Evolutionary conservation across 108 stramenopile species (phyloP).

Genomic region (Fragilariopsis cylindrus): DNA sequence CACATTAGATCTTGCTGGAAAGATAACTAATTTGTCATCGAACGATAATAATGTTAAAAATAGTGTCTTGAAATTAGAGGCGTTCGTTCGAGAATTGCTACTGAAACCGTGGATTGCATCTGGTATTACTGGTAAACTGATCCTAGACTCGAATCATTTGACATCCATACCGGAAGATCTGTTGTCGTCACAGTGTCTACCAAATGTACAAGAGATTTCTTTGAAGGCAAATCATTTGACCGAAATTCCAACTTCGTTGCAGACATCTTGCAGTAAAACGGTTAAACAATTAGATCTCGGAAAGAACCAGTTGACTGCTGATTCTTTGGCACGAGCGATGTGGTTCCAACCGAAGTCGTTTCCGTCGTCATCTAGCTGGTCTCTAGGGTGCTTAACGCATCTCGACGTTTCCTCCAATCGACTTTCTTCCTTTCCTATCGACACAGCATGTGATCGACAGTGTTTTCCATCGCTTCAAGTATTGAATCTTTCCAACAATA

Average conservation of each 20-base stretch:
- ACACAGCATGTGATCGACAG: not conserved
- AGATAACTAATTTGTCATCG: not conserved
- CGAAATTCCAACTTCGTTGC: constrained; percentile 13
- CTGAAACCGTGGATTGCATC: not conserved
- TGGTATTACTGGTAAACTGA: constrained; percentile 11
- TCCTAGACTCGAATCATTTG: constrained; percentile 17
- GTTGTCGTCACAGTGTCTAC: constrained; percentile 14
- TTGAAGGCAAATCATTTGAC: constrained; percentile 11
- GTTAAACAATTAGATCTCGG: constrained; percentile 10
- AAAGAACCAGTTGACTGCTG: constrained; percentile 19
- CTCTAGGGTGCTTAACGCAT: constrained; percentile 3
- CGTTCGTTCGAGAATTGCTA: not conserved
- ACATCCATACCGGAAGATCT: constrained; percentile 21
- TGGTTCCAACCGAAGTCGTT: not conserved
- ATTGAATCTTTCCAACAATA: constrained; percentile 26
- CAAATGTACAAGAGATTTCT: constrained; percentile 17
- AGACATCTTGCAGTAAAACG: not conserved
- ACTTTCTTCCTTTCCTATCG: constrained; percentile 12
- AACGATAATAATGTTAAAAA: not conserved
- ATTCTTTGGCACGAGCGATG: not conserved
- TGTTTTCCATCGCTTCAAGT: constrained; percentile 14
- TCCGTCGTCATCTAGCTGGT: constrained; percentile 1
- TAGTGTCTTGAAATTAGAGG: not conserved
- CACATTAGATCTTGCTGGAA: not conserved
- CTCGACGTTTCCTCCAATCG: constrained; percentile 30